Evolutionary conservation across 1,284 basidiomycete species (phyloP), one percentile per base, ranked within the genome.

Genomic region (Pisolithus thermaeus): DNA sequence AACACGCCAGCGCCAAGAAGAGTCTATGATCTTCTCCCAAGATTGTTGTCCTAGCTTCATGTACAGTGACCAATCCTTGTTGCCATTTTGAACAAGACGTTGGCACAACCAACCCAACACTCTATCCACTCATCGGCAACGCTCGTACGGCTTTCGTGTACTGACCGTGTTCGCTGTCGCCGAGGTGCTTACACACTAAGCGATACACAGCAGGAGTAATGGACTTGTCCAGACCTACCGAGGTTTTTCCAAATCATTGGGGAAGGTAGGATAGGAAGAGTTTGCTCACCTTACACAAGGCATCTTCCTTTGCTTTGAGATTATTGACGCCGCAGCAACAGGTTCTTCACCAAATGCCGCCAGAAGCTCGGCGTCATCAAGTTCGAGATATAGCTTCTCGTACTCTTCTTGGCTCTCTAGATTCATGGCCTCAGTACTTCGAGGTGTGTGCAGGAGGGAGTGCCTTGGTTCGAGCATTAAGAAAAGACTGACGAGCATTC

Each of bases 361-460:
- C 12, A 77, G 65, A 5, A 89, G 64, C 22, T 75, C 73, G 2
- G 81, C 79, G 58, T 88, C 84, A 43, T 85, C 75, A 35, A 81
- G 73, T 56, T 86, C 79, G 40, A 83, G 65, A 51, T 74, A 74
- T 28, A 80, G 71, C 44, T 71, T 70, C 28, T 75, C 79, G 59
- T 80, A 87, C 47, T 79, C 74, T 41, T 93, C 88, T 62, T 92
- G 87, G 58, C 90, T 94, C 56, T 92, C 90, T 59, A 84, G 75
- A 52, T 75, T 75, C 50, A 79, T 71, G 37, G 20, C 37, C 18
- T 65, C 57, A 45, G 61, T 49, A 35, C 65, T 53, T 45, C 60
- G 62, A 2, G 73, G 74, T 4, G 73, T 72, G 69, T 1, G 77
- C 75, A 12, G 63, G 63, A 0, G 81, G 81, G 7, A 85, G 65